Base-by-base conservation (phyloP, 73 alveolate genomes). In the Stentor coeruleus region DNA sequence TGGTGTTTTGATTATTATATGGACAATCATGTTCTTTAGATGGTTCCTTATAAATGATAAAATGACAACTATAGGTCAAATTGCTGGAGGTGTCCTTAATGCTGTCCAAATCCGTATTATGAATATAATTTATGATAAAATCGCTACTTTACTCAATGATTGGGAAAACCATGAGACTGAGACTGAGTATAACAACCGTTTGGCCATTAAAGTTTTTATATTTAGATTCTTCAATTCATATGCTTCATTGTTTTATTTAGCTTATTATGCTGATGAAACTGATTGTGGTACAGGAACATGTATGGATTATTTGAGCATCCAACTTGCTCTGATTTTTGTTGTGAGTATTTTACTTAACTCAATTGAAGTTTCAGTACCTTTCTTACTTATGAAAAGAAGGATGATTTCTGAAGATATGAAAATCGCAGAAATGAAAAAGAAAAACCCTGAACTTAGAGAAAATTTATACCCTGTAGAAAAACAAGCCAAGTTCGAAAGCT, bases 101-200 rank as follows among this genome's bases (percentile, higher is more conserved):
- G 91, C 87, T 3, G 35, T 85, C 38, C 59, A 58, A 36, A 81
- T 85, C 35, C n/a, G 38, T 3, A 0, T 85, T 26, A 39, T 85
- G 77, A 81, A 85, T 39, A 15, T 31, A 4, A 28, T 85, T n/a
- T 85, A 81, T 59, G 39, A 28, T 14, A n/a, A 55, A 28, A 28
- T 85, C 1, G 87, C 91, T 1, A 36, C 39, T 28, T 15, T 11
- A 20, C 15, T 85, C 66, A 85, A 84, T 28, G 60, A 79, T n/a
- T 85, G 80, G 76, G 91, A 85, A 39, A 85, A 85, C 39, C 87
- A 81, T 57, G 77, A 81, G 14, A 85, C 91, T 33, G 87, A 85
- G 31, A 59, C 87, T 26, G 38, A 35, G 77, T 85, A 81, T 57
- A 83, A 85, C 39, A 72, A 57, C 30, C n/a, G 57, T 3, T 72